Conservation (phyloP, 441 rosid genomes). For the Gossypium schwendimanii region DNA sequence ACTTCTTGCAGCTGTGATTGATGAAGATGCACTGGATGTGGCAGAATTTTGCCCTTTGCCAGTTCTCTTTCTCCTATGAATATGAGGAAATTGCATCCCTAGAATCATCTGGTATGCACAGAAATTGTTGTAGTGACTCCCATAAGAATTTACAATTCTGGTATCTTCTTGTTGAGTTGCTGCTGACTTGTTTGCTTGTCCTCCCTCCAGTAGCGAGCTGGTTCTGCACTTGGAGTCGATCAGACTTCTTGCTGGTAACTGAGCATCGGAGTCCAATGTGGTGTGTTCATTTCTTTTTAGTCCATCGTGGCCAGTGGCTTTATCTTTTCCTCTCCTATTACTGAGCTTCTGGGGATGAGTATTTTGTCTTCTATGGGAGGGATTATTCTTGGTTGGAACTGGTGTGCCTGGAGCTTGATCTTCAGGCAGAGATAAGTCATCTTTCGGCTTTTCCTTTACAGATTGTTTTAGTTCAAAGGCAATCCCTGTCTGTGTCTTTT, state of each 20-base stretch:
- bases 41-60: conserved; percentile 34
- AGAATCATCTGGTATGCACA: conserved; percentile 27
- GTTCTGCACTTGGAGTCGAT: conserved; percentile 22
- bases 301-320: conserved; percentile 12
- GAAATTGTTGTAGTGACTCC: conserved; percentile 32
- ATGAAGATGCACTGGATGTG: conserved; percentile 28
- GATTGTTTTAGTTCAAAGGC: conserved; percentile 20
- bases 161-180: conserved; percentile 22
- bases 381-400: conserved; percentile 23
- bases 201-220: conserved; percentile 17
- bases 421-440: conserved; percentile 21
- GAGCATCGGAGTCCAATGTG: conserved; percentile 15
- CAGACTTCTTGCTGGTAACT: conserved; percentile 18
- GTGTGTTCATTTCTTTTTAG: conserved; percentile 14
- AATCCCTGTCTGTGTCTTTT: conserved; percentile 25
- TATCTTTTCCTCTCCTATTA: conserved; percentile 11
- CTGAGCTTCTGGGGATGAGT: conserved; percentile 11
- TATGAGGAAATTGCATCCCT: conserved; percentile 26
- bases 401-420: conserved; percentile 38
- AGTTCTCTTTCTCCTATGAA: conserved; percentile 41
- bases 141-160: conserved; percentile 27
- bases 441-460: conserved; percentile 25
- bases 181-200: conserved; percentile 19
- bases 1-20: conserved; percentile 20
- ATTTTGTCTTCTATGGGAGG: conserved; percentile 18